phyloP scores from a whole-genome alignment of 768 basidiomycete genomes.

The Mycena maculata region DNA sequence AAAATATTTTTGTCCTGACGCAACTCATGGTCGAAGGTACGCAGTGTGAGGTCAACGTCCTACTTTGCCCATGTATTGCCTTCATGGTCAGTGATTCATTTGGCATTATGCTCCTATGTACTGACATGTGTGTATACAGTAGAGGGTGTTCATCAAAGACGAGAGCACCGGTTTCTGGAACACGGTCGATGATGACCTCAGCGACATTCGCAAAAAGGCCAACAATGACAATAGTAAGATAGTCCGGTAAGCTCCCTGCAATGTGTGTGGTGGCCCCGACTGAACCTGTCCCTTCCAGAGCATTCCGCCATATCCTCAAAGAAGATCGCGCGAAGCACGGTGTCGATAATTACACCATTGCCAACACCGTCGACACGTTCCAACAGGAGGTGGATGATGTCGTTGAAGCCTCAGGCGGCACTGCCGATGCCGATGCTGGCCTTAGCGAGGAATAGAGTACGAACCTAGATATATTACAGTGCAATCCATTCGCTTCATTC shows the following conservation, averaged over 20 bases:
- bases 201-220: not conserved
- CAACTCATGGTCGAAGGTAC: constrained; percentile 28
- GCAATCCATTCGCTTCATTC: not conserved
- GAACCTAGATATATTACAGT: not conserved
- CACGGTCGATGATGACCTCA: too few relatives aligned
- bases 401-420: not conserved
- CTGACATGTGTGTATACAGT: too few relatives aligned
- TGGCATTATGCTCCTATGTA: too few relatives aligned
- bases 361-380: not conserved
- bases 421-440: not conserved
- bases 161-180: too few relatives aligned
- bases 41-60: constrained; percentile 28
- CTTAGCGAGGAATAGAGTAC: not conserved
- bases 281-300: not conserved
- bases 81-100: constrained; percentile 36
- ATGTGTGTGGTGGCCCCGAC: not conserved
- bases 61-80: constrained; percentile 33
- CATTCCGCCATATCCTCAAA: not conserved
- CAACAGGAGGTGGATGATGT: not conserved
- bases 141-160: too few relatives aligned
- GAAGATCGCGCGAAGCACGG: not conserved
- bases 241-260: not conserved
- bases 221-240: not conserved
- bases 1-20: constrained; percentile 34
- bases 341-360: not conserved